phyloP scores from a whole-genome alignment of 805 yeast species.

The Debaryomyces prosopidis region DNA sequence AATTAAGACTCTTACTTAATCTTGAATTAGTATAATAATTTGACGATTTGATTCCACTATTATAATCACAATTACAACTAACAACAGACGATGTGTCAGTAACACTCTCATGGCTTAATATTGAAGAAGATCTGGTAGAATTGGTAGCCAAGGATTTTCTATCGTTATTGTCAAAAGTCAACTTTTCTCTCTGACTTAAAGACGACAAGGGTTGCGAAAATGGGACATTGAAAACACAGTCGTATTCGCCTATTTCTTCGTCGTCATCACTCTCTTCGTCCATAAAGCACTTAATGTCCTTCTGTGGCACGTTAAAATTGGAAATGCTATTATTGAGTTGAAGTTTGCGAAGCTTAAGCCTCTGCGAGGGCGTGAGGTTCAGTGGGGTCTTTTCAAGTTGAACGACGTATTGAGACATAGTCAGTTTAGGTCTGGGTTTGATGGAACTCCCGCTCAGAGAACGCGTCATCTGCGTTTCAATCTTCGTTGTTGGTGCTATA shows the following conservation, averaged over 20 bases:
- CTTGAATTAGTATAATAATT: neutral
- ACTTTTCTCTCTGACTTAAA: slow-evolving; percentile 35
- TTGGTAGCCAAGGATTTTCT: slow-evolving; percentile 29
- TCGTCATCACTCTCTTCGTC: slow-evolving; percentile 9
- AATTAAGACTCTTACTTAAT: neutral
- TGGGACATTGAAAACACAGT: slow-evolving; percentile 65
- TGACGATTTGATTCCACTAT: neutral
- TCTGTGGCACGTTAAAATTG: slow-evolving; percentile 11
- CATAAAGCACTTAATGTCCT: neutral
- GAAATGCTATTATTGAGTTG: slow-evolving; percentile 25
- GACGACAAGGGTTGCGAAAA: slow-evolving; percentile 53
- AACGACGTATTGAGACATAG: slow-evolving; percentile 16
- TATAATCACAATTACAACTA: neutral
- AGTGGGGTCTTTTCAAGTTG: slow-evolving; percentile 23
- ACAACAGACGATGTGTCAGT: slow-evolving; percentile 12
- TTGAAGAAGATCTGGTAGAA: slow-evolving; percentile 47
- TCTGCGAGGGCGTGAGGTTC: slow-evolving; percentile 29
- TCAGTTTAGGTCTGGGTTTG: neutral
- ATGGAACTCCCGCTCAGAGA: neutral
- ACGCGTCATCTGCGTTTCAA: neutral
- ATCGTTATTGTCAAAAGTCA: slow-evolving; percentile 19
- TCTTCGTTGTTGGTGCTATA: neutral
- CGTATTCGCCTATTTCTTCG: slow-evolving; percentile 28
- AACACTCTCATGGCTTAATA: slow-evolving; percentile 35
- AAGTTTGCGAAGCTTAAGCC: slow-evolving; percentile 25